phyloP scores from a whole-genome alignment of 139 green algal species.

The Dunaliella primolecta region DNA sequence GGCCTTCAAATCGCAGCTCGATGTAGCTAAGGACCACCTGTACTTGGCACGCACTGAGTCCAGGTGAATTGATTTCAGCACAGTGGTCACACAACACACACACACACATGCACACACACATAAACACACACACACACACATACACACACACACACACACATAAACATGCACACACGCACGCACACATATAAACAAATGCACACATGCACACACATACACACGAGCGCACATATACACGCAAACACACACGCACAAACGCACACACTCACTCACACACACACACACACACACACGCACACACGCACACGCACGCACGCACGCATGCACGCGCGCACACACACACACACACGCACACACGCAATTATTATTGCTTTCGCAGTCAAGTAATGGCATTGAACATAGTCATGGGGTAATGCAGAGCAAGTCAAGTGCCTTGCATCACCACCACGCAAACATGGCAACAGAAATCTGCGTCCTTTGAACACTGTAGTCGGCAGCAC shows the following conservation, averaged over 20 bases:
- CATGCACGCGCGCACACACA: not conserved
- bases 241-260: not conserved
- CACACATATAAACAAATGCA: slow-evolving; percentile 1
- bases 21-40: too few species aligned
- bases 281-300: slow-evolving; percentile 3
- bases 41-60: too few species aligned
- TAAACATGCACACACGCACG: slow-evolving; percentile 1
- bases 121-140: too few species aligned
- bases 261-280: slow-evolving; percentile 9
- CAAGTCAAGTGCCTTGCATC: not conserved
- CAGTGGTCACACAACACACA: too few species aligned
- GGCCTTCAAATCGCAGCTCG: too few species aligned
- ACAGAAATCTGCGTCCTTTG: too few species aligned
- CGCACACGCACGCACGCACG: not conserved
- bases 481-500: too few species aligned
- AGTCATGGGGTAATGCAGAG: slow-evolving; percentile 9
- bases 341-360: slow-evolving; percentile 1
- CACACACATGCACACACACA: too few species aligned
- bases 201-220: slow-evolving; percentile 14
- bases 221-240: not conserved
- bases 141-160: too few species aligned
- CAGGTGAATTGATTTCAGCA: too few species aligned
- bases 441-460: too few species aligned
- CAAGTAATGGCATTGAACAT: not conserved
- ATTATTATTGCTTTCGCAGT: not conserved